Conservation (phyloP, 2,329 filamentous ascomycete genomes). For the Fusarium sp. region DNA sequence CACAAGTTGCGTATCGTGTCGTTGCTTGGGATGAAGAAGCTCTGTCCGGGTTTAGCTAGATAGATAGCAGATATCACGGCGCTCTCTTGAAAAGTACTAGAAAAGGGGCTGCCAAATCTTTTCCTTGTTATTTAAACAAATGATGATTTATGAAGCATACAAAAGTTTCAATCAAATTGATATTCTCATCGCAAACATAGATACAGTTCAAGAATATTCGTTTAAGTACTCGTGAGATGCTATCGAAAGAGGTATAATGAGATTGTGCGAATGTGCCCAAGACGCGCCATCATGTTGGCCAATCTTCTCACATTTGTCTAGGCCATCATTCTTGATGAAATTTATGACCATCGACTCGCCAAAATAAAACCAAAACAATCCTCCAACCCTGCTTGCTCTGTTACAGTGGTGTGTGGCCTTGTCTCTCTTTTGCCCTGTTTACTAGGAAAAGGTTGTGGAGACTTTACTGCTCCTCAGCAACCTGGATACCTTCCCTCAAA, state of each 20-base stretch:
- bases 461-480: slow-evolving; percentile 72
- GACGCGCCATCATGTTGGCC: slow-evolving; percentile 38
- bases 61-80: slow-evolving; percentile 44
- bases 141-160: slow-evolving; percentile 45
- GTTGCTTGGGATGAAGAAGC: slow-evolving; percentile 38
- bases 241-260: slow-evolving; percentile 50
- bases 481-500: slow-evolving; percentile 81
- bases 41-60: slow-evolving; percentile 38
- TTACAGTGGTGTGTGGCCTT: slow-evolving; percentile 17
- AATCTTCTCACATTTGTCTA: slow-evolving; percentile 13
- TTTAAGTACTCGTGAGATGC: slow-evolving; percentile 39
- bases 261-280: slow-evolving; percentile 40
- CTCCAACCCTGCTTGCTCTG: slow-evolving; percentile 23
- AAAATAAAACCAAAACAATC: slow-evolving; percentile 29
- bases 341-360: slow-evolving; percentile 10
- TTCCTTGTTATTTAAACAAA: slow-evolving; percentile 35
- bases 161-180: slow-evolving; percentile 26
- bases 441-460: slow-evolving; percentile 1
- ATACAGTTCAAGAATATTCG: slow-evolving; percentile 25
- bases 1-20: slow-evolving; percentile 28
- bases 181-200: slow-evolving; percentile 5
- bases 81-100: slow-evolving; percentile 23
- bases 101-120: slow-evolving; percentile 27
- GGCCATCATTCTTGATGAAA: slow-evolving; percentile 8
- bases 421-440: slow-evolving; percentile 24